Base-by-base conservation (phyloP, 345 rosid species). In the Anastatica hierochuntica region DNA sequence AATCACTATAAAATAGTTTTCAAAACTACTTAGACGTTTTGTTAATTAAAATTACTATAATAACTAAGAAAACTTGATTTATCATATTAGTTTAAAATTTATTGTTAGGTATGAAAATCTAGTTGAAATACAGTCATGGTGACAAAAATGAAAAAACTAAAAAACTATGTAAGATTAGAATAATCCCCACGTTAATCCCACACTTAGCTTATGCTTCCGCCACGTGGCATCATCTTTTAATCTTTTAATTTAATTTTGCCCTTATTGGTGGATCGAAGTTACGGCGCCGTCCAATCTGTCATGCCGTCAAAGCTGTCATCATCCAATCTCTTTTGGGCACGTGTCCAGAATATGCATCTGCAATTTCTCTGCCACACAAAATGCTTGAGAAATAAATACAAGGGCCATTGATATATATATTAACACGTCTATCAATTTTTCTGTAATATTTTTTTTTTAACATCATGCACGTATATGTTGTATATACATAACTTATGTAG, bases 231-330 rank as follows among this genome's bases (percentile, higher is more conserved):
- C 23, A 27, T 33, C 38, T 36, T 24, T 10, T 19, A 27, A 15
- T 3, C 15, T 19, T 0, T 36, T 15, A 6, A 34, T 58, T 51
- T 43, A 50, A 58, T 9, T 44, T 7, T 40, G 6, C n/a, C 4
- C 53, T 24, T 7, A 58, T 53, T 33, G 58, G 56, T 39, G 35
- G 43, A 39, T 51, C 55, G 15, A 58, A 60, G 63, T 46, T 45
- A 55, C 62, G 68, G 62, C 57, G 69, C 51, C 56, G 60, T 18
- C 68, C 41, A 53, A 18, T 55, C 63, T 43, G 56, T 49, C 31
- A 41, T 62, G 62, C 59, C 42, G 47, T 53, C 54, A 39, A 40
- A 43, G 67, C 66, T 67, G 66, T 40, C 56, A 67, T 39, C n/a
- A 1, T 10, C 66, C 71, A 50, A 38, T 59, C 38, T 7, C 0